Percentiles rank a stretch among this genome's conserved stretches.
phyloP scores from a whole-genome alignment of 2,329 filamentous ascomycete genomes.

The Cylindrodendrum hubeiense region DNA sequence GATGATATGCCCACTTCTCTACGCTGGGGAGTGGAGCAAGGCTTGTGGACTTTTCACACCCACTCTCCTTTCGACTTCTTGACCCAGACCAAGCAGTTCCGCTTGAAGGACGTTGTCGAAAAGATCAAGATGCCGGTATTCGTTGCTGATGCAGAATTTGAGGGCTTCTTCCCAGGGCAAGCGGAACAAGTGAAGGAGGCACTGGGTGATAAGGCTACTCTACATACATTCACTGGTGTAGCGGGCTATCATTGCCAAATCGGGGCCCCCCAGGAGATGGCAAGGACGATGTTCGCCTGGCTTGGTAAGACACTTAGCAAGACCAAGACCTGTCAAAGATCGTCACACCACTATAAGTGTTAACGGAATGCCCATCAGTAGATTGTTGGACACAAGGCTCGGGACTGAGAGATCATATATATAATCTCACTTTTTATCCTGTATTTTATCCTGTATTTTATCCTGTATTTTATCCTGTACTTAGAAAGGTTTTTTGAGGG shows the following conservation, averaged over 20 bases:
- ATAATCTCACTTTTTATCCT: no score
- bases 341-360: no score
- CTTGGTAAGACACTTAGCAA: conserved; percentile 25
- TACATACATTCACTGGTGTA: conserved; percentile 24
- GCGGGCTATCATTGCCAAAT: conserved; percentile 32
- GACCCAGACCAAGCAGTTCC: conserved; percentile 18
- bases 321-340: no score
- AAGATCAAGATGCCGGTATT: conserved; percentile 28
- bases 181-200: conserved; percentile 23
- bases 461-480: no score
- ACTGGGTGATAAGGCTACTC: conserved; percentile 20
- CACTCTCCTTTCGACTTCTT: conserved; percentile 25
- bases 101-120: conserved; percentile 8
- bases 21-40: conserved; percentile 26
- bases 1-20: not conserved
- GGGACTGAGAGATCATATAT: no score
- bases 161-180: conserved; percentile 16
- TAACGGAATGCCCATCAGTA: no score
- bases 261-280: conserved; percentile 26
- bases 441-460: no score
- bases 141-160: conserved; percentile 25
- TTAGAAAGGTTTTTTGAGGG: no score
- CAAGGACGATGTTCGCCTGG: conserved; percentile 25
- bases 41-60: conserved; percentile 27
- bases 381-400: no score